Percentiles rank a stretch among this genome's conserved stretches.
Evolutionary conservation across 805 yeast genomes (phyloP).

Genomic region (Saturnispora dispora): DNA sequence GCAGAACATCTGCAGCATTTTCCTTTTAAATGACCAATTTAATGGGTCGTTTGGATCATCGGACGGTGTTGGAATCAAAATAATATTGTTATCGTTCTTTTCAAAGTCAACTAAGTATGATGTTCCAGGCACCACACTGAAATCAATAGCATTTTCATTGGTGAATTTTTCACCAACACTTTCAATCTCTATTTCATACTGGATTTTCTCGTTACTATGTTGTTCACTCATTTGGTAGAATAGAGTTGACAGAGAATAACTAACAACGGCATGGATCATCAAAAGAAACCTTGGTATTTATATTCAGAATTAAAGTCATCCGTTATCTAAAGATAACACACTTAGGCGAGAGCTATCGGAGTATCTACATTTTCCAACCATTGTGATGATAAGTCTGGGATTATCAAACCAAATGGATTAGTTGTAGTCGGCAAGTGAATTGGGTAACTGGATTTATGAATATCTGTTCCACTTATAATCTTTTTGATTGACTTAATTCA

Average conservation of each 20-base stretch:
- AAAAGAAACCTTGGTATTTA: background rate
- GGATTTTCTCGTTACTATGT: background rate
- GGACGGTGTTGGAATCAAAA: slow-evolving; percentile 58
- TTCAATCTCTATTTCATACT: slow-evolving; percentile 1
- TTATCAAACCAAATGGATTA: background rate
- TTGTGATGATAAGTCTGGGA: background rate
- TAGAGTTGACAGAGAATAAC: background rate
- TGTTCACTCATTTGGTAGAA: background rate
- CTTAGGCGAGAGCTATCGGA: background rate
- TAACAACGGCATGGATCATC: background rate
- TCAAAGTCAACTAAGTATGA: slow-evolving; percentile 39
- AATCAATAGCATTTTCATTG: slow-evolving; percentile 17
- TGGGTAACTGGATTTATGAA: background rate
- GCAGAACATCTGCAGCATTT: slow-evolving; percentile 38
- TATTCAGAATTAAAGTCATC: background rate
- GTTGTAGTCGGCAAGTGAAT: background rate
- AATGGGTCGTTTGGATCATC: slow-evolving; percentile 64
- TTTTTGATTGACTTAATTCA: no score
- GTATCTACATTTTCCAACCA: background rate
- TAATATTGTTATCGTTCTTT: slow-evolving; percentile 28
- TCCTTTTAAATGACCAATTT: slow-evolving; percentile 48
- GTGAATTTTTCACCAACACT: background rate
- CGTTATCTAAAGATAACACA: background rate
- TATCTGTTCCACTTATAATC: background rate
- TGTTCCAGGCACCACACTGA: slow-evolving; percentile 42